Percentiles rank a stretch among this genome's conserved stretches.
phyloP scores from a whole-genome alignment of 441 rosid species.

The Gossypium laxum region DNA sequence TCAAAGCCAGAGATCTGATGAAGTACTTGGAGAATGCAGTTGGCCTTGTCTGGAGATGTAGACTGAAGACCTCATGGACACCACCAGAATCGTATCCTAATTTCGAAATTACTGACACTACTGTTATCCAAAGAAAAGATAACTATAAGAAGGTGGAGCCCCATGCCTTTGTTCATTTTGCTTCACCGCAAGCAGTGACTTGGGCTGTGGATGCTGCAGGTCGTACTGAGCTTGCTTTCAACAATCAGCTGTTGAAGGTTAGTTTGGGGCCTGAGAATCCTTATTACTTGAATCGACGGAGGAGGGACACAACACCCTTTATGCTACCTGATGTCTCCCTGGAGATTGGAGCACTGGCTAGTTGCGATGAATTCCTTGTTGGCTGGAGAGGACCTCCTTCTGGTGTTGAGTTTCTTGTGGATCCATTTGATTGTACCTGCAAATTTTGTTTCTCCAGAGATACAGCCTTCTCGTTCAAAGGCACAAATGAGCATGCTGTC shows the following conservation, averaged over 20 bases:
- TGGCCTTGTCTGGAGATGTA: constrained; percentile 59
- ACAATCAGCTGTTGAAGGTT: constrained; percentile 39
- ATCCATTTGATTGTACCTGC: constrained; percentile 75
- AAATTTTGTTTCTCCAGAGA: constrained; percentile 56
- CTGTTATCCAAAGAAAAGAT: constrained; percentile 20
- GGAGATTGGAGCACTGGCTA: constrained; percentile 55
- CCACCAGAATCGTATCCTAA: constrained; percentile 68
- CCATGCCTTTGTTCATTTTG: constrained; percentile 83
- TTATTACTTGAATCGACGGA: constrained; percentile 43
- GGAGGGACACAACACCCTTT: constrained; percentile 46
- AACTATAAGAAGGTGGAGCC: constrained; percentile 52
- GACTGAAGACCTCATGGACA: constrained; percentile 73
- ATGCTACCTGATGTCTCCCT: constrained; percentile 42
- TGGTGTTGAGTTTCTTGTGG: constrained; percentile 61
- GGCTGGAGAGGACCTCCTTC: constrained; percentile 58
- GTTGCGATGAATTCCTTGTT: constrained; percentile 41
- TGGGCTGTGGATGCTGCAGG: constrained; percentile 42
- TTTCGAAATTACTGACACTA: constrained; percentile 25
- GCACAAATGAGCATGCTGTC: constrained; percentile 34
- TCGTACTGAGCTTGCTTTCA: constrained; percentile 33
- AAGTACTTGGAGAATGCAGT: constrained; percentile 39
- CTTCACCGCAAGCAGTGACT: constrained; percentile 30
- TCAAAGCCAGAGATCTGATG: constrained; percentile 43
- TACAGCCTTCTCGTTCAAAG: constrained; percentile 62
- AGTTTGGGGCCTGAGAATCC: constrained; percentile 70